phyloP scores from a whole-genome alignment of 228 moss, liverwort and hornwort species.

The Sphagnum fallax region DNA sequence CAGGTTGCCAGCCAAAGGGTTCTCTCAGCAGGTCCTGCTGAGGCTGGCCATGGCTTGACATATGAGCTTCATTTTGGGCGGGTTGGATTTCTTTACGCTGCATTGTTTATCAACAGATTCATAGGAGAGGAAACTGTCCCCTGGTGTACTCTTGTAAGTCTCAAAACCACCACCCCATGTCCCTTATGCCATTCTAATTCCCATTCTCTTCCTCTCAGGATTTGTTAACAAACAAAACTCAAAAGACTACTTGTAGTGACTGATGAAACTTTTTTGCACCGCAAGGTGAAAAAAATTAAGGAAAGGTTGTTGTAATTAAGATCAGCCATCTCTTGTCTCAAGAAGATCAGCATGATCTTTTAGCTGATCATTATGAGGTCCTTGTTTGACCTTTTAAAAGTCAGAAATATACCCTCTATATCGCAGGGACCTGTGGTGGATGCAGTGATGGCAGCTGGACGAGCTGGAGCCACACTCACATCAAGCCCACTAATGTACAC shows the following conservation, averaged over 20 bases:
- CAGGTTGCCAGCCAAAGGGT: slow-evolving; percentile 80
- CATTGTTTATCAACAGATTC: slow-evolving; percentile 80
- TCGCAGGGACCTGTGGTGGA: slow-evolving; percentile 83
- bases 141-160: slow-evolving; percentile 67
- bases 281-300: too few species aligned
- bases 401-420: too few species aligned
- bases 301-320: too few species aligned
- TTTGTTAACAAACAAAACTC: background rate
- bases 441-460: slow-evolving; percentile 79
- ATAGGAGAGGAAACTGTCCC: slow-evolving; percentile 73
- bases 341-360: background rate
- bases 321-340: too few species aligned
- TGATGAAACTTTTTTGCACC: background rate
- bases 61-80: slow-evolving; percentile 97
- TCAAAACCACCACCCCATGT: background rate
- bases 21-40: slow-evolving; percentile 79
- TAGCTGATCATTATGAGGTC: too few species aligned
- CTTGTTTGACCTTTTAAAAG: too few species aligned
- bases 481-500: slow-evolving; percentile 88
- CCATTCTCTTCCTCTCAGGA: background rate
- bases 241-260: too few species aligned
- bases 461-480: slow-evolving; percentile 83
- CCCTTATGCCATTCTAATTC: background rate
- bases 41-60: slow-evolving; percentile 90
- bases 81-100: slow-evolving; percentile 92